Base-by-base conservation (phyloP, 768 basidiomycete genomes). In the Hysterangium stoloniferum region DNA sequence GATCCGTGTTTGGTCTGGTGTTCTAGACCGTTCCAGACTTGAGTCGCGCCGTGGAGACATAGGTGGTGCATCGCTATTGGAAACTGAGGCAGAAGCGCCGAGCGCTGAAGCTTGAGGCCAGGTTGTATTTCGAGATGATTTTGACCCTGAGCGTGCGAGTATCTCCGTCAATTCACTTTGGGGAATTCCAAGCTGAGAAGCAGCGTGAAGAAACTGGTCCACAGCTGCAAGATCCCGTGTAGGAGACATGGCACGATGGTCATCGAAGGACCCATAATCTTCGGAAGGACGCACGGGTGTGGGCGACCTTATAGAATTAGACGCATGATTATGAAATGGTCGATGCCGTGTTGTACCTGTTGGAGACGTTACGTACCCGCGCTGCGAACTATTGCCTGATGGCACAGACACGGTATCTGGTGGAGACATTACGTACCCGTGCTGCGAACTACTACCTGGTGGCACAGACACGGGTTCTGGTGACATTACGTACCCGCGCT, bases 141-240 rank as follows among this genome's bases (percentile, higher is more conserved):
- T 71, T 17, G 87, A 84, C 27, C 76, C 75, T 44, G 87, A 86
- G 31, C 88, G 84, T 50, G 75, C 72, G 37, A 91, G 67, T 28
- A 91, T 66, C 50, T 81, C 86, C 43, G 77, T 84, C 54, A 92
- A 62, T 25, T 78, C 86, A 13, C 65, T 71, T 58, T 81, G 81
- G 65, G 89, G 84, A 31, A 91, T 73, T 27, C 86, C 87, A 32
- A 90, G 76, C 58, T 79, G 79, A 11, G 71, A 74, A 1, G 85
- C 88, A 20, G 86, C 88, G 59, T 80, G 78, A 56, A 86, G 87
- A 22, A 92, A 65, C 61, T 87, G 84, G 61, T 73, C 77, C 48
- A 90, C 67, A 13, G 84, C 82, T 44, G 69, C 68, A 20, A 74
- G 69, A 55, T 80, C 74, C 13, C 62, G 59, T 34, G 69, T 56